phyloP scores from a whole-genome alignment of 2,329 filamentous ascomycete genomes.

The Pseudogymnoascus destructans region DNA sequence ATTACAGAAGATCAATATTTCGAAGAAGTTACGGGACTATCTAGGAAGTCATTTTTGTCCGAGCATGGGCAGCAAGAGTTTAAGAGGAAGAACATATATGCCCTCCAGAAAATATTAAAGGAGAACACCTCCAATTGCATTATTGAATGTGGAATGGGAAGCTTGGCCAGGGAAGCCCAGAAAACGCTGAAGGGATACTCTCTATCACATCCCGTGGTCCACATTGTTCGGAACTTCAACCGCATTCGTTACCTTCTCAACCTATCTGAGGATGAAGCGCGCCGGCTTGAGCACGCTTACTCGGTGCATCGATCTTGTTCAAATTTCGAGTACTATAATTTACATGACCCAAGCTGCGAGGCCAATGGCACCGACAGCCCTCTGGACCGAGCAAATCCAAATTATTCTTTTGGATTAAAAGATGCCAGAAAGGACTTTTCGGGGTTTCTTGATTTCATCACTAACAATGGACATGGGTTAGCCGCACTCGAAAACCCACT shows the following conservation, averaged over 20 bases:
- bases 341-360: conserved; percentile 31
- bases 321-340: conserved; percentile 56
- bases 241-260: conserved; percentile 42
- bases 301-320: conserved; percentile 34
- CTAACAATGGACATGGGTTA: conserved; percentile 37
- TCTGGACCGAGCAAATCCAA: conserved; percentile 32
- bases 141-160: conserved; percentile 58
- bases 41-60: conserved; percentile 50
- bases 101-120: conserved; percentile 46
- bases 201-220: conserved; percentile 54
- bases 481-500: conserved; percentile 47
- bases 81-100: conserved; percentile 46
- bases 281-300: conserved; percentile 32
- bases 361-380: conserved; percentile 27
- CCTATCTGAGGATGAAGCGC: conserved; percentile 31
- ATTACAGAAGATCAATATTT: conserved; percentile 59
- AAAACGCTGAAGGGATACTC: conserved; percentile 48
- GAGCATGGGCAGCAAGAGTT: conserved; percentile 48
- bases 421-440: conserved; percentile 47
- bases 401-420: conserved; percentile 36
- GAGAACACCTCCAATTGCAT: conserved; percentile 48
- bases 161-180: conserved; percentile 29
- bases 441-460: conserved; percentile 44
- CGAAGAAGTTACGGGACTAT: conserved; percentile 47
- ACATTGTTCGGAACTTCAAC: conserved; percentile 51